Evolutionary conservation across 768 basidiomycete genomes (phyloP), one percentile per base, ranked within the genome.

Genomic region (Pleurotus salmoneostramineus): DNA sequence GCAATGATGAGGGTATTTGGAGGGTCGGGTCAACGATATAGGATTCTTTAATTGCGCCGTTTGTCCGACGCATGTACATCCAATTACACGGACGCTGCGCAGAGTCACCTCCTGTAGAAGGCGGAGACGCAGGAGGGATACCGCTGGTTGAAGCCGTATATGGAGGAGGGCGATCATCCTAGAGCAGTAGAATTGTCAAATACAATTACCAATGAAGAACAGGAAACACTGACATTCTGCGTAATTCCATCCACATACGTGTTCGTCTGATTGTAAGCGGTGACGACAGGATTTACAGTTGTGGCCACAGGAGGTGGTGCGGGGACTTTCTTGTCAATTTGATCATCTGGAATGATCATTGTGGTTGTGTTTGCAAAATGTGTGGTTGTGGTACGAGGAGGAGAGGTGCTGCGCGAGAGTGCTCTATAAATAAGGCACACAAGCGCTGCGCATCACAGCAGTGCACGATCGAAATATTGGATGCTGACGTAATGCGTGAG

Each of bases 1-100:
- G 62, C 33, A 79, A 55, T 11, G 69, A 65, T 5, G 70, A 35
- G 0, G 79, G 76, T 46, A 81, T 71, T 32, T 65, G 60, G 6
- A 81, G 66, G 47, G 67, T 69, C 0, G 80, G 78, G 49, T 81
- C 73, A 34, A 81, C 74, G 34, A 68, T 68, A 58, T 71, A 77
- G 12, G 65, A 58, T 11, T 73, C 75, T 17, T 65, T 73, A 50
- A 76, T 74, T 1, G 71, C 69, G 0, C 62, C 65, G 21, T 52
- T 68, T 21, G 56, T 32, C 7, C 63, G 59, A 47, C 32, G 40
- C 10, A 65, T 60, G 45, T 62, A 65, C 5, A 67, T 52, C 36
- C 60, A 59, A 21, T 63, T 64, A 42, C 52, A 40, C 2, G 52
- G 52, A 11, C 52, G 52, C 27, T 54, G 40, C 21, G 52, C 6